These are phyloP conservation scores for Metarhizium guizhouense DNA, from an alignment of 2,329 filamentous ascomycete genomes.

Conservation along the genomic window DNA sequence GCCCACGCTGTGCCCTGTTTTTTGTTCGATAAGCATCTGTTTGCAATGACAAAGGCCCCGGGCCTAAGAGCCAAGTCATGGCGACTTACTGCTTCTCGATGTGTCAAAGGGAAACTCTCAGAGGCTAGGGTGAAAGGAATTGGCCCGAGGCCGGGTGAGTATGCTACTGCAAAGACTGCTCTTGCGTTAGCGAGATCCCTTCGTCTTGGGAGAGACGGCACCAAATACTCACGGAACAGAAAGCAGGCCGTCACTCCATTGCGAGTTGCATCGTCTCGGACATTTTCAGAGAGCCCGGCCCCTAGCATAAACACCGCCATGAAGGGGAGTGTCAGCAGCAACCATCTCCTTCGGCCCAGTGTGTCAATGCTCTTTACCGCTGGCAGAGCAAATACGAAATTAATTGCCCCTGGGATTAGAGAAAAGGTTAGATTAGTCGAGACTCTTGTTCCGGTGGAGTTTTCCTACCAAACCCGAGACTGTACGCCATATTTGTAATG, in stretches of 20 bases:
- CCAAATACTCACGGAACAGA: slow-evolving; percentile 18
- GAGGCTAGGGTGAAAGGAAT: slow-evolving; percentile 42
- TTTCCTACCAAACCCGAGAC: slow-evolving; percentile 20
- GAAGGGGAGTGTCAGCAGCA: slow-evolving; percentile 31
- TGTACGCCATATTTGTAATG: slow-evolving; percentile 17
- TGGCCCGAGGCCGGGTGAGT: slow-evolving; percentile 33
- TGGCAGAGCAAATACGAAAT: slow-evolving; percentile 32
- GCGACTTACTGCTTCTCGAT: slow-evolving; percentile 32
- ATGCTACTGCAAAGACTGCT: slow-evolving; percentile 30
- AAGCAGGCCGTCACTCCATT: slow-evolving; percentile 26
- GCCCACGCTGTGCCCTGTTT: slow-evolving; percentile 34
- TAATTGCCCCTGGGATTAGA: slow-evolving; percentile 22
- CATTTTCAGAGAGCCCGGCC: slow-evolving; percentile 25
- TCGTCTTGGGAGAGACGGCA: not conserved
- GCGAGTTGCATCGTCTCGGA: slow-evolving; percentile 11
- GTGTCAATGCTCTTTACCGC: slow-evolving; percentile 25
- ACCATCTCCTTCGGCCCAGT: slow-evolving; percentile 33
- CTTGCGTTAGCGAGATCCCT: not conserved
- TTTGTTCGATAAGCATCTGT: not conserved
- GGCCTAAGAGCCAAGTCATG: too few species aligned
- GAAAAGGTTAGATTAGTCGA: not conserved
- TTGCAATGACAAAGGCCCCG: not conserved
- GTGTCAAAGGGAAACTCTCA: slow-evolving; percentile 39
- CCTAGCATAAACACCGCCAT: slow-evolving; percentile 34
- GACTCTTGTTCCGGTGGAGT: not conserved